Evolutionary conservation across 176 grass and related monocot genomes (phyloP).

Genomic region (Themeda triandra): DNA sequence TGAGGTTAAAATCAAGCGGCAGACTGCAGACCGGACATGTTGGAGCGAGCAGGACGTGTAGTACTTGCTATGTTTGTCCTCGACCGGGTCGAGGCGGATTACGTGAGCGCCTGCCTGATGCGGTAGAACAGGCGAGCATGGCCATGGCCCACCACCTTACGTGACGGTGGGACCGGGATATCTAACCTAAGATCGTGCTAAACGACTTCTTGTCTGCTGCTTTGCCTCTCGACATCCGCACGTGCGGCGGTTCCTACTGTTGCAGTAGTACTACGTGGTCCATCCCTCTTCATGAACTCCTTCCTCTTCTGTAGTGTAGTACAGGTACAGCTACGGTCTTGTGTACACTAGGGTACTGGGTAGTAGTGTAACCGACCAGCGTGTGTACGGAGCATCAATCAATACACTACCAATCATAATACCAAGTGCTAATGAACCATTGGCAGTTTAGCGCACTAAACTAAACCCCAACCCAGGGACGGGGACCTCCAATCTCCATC

Average conservation of each 20-base stretch:
- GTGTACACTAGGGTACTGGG: too few relatives aligned
- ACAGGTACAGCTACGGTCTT: too few relatives aligned
- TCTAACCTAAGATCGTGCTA: slow-evolving; percentile 44
- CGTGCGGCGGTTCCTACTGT: slow-evolving; percentile 11
- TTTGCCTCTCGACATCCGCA: slow-evolving; percentile 12
- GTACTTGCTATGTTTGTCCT: not conserved
- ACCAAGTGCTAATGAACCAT: not conserved
- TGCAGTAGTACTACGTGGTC: not conserved
- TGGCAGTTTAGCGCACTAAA: not conserved
- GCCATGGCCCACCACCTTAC: not conserved
- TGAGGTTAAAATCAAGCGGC: not conserved
- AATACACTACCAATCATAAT: too few relatives aligned
- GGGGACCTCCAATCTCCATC: not conserved
- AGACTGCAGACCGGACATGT: slow-evolving; percentile 15
- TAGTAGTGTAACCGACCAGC: too few relatives aligned
- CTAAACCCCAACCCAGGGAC: not conserved
- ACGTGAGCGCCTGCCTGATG: not conserved
- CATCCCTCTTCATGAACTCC: not conserved
- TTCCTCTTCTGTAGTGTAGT: not conserved
- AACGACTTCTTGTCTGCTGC: slow-evolving; percentile 49
- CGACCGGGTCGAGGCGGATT: not conserved
- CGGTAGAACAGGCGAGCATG: not conserved
- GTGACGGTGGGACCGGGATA: slow-evolving; percentile 1
- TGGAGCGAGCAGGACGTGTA: not conserved
- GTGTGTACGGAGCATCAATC: too few relatives aligned